phyloP scores from a whole-genome alignment of 768 basidiomycete species.

The Rhodotorula sphaerocarpa region DNA sequence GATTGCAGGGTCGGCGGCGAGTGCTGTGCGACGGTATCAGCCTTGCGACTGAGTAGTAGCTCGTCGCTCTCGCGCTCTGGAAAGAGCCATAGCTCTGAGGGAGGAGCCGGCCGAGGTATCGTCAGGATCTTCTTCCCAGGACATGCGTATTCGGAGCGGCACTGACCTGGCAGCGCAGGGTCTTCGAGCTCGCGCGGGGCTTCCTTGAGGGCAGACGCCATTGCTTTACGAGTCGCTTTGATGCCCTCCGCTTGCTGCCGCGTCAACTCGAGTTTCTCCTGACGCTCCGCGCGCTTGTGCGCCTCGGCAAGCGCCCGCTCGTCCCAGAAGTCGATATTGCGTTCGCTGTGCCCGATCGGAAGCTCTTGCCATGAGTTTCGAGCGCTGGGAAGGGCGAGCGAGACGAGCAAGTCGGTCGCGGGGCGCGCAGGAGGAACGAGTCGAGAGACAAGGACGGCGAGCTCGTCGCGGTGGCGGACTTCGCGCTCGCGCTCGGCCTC shows the following conservation, averaged over 20 bases:
- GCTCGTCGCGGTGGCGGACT: neutral
- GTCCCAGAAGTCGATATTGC: conserved; percentile 18
- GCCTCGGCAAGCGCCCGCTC: neutral
- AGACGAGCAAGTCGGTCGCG: neutral
- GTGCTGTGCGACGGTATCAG: neutral
- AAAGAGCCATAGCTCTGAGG: neutral
- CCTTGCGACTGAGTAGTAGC: neutral
- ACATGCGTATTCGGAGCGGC: conserved; percentile 48
- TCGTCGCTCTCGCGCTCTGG: neutral
- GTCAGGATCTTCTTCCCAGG: neutral
- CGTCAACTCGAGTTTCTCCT: neutral
- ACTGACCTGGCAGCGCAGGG: neutral
- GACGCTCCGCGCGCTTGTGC: neutral
- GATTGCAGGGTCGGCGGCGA: too few species aligned
- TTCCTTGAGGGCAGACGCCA: too few species aligned
- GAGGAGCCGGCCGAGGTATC: conserved; percentile 13
- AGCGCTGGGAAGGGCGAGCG: neutral
- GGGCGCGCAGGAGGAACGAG: conserved; percentile 9
- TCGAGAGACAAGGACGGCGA: neutral
- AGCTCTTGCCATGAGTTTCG: neutral
- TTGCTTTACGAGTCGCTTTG: too few species aligned
- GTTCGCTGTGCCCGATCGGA: neutral
- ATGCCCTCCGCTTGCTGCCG: too few species aligned
- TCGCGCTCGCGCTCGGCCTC: neutral
- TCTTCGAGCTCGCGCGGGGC: too few species aligned